Evolutionary conservation across 139 green algal genomes (phyloP), one percentile per base, ranked within the genome.

Genomic region (Zygnema circumcarinatum): DNA sequence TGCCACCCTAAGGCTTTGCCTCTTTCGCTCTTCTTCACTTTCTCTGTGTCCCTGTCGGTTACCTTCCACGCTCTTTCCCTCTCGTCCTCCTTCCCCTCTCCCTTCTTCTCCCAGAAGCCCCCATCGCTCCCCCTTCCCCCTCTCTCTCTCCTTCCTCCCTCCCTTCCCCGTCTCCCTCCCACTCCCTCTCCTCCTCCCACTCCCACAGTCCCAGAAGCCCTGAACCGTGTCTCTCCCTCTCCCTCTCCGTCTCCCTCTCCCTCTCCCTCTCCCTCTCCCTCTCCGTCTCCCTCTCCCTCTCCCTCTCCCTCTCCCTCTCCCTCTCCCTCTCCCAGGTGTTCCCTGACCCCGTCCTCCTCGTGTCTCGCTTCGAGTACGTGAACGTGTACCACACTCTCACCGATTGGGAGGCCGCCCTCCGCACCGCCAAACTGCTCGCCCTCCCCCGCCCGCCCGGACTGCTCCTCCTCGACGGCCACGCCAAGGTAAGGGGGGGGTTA

Each of bases 361-460:
- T 86, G 31, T 62, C 53, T 39, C 54, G 54, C 25, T 82, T 79
- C 80, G 80, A 86, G 53, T 82, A 86, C 38, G 54, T 42, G 25
- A 86, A 86, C 53, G 2, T 86, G 16, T 86, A 80, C 53, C 80
- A 86, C 80, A 86, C 80, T 38, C 68, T 32, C 31, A 86, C 80
- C 25, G 80, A 86, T 69, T 86, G 80, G 80, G n/a, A 81, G 16
- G 54, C 35, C 7, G 80, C 54, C 54, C 54, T 80, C 1, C 16
- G 36, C 1, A 69, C 80, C 47, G 29, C 22, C 29, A 31, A 80
- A n/a, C 35, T 79, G 29, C 40, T 81, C 32, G 25, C 32, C 32
- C 29, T 86, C 80, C 36, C 31, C 1, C 29, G 29, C 29, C 80
- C n/a, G 0, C 80, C 80, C 1, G 33, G 35, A 67, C n/a, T 86